Base-by-base conservation (phyloP, 352 stramenopile genomes). In the Pythium rishiriense region DNA sequence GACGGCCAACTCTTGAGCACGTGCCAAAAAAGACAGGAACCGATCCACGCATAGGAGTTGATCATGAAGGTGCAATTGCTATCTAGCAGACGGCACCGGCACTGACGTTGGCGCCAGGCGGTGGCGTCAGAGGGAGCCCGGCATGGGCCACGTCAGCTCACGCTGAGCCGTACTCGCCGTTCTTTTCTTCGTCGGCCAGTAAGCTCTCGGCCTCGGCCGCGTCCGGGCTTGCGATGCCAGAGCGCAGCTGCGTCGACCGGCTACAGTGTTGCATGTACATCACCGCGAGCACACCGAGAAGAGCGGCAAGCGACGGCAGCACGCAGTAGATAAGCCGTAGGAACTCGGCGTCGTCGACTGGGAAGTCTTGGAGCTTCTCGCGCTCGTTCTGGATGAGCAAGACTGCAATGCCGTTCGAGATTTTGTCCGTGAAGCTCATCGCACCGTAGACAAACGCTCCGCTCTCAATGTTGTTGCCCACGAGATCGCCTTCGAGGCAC, bases 401-500 rank as follows among this genome's bases (percentile, higher is more conserved):
- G 45, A 95, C 89, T 28, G 82, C 83, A 31, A 93, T 74, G 12
- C 87, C 87, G 57, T 93, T 94, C 45, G 83, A 93, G 60, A 93
- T 89, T 52, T 95, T 95, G 73, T 95, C 87, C 17, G 84, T 92
- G 68, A 95, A 93, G 58, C 85, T 93, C 84, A 95, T 92, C 10
- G 84, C 81, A 25, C 87, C 87, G 68, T 93, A 95, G 28, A 95
- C 87, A 46, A 95, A 95, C 15, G 87, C 87, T 33, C 87, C 87
- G 47, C 81, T 92, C 62, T 93, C 87, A 39, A 89, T 72, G 59
- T 91, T 88, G 68, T 88, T 88, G 17, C 87, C 87, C 1, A 95
- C 84, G 4, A 95, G 64, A 52, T 93, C 87, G 42, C 83, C 87
- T 59, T 92, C 87, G 12, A 94, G 61, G 56, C 83, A 94, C 42